Conservation (phyloP, 176 grass and related monocot species). For the Avena insularis region DNA sequence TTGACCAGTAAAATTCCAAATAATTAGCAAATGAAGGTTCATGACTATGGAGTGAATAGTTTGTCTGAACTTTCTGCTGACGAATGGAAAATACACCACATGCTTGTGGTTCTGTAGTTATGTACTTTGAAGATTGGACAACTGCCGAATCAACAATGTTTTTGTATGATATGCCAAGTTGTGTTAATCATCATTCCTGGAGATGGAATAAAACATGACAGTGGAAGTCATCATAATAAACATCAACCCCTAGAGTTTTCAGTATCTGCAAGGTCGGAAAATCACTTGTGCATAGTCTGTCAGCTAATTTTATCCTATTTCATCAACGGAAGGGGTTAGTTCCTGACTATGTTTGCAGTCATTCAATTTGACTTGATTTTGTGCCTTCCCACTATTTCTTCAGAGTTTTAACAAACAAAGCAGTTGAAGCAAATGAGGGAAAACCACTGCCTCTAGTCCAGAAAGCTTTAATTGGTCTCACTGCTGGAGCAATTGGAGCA, state of each 20-base stretch:
- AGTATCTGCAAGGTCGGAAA: neutral
- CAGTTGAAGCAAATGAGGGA: conserved; percentile 92
- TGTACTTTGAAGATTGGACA: conserved; percentile 11
- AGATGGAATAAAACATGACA: neutral
- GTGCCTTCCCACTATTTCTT: conserved; percentile 14
- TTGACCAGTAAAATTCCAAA: conserved; percentile 6
- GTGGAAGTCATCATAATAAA: conserved; percentile 14
- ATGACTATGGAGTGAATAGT: neutral
- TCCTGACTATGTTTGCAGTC: neutral
- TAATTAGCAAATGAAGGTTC: conserved; percentile 9
- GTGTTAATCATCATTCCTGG: neutral
- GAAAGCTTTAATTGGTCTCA: conserved; percentile 87
- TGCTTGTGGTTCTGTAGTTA: neutral
- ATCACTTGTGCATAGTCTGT: neutral
- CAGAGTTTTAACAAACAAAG: conserved; percentile 96
- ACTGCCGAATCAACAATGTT: neutral
- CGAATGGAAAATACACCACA: conserved; percentile 18
- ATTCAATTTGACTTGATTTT: neutral
- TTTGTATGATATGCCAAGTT: neutral
- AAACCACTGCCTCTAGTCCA: conserved; percentile 81
- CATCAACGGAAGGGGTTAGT: neutral
- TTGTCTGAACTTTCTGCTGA: neutral
- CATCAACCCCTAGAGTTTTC: conserved; percentile 1
- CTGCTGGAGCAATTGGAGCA: conserved; percentile 89
- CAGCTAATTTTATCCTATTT: neutral